Evolutionary conservation across 331 rosid genomes (phyloP).

Genomic region (Quercus phellos): DNA sequence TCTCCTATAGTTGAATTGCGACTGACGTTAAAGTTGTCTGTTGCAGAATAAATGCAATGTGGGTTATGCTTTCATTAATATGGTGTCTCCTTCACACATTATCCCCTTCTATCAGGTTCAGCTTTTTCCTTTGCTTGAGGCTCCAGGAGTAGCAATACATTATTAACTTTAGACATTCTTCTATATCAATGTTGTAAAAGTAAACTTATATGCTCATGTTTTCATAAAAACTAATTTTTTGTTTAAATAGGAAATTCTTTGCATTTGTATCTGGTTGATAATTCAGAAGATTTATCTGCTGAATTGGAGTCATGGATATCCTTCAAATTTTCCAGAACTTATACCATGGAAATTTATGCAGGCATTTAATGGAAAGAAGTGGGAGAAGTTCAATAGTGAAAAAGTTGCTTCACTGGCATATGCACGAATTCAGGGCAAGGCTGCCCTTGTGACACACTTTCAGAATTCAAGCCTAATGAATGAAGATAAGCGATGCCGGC

Average conservation of each 20-base stretch:
- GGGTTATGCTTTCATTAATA: slow-evolving; percentile 95
- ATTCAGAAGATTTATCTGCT: not conserved
- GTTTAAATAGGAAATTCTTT: not conserved
- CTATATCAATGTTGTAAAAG: not conserved
- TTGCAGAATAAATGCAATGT: slow-evolving; percentile 94
- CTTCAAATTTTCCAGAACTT: not conserved
- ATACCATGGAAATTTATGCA: slow-evolving; percentile 25
- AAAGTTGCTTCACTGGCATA: slow-evolving; percentile 90
- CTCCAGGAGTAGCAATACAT: slow-evolving; percentile 7
- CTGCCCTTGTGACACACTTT: slow-evolving; percentile 87
- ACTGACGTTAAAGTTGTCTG: slow-evolving; percentile 13
- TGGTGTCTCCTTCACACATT: slow-evolving; percentile 88
- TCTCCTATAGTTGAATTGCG: slow-evolving; percentile 3
- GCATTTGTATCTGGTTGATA: not conserved
- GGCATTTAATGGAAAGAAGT: slow-evolving; percentile 92
- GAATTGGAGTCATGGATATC: not conserved
- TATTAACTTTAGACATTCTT: not conserved
- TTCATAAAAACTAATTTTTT: not conserved
- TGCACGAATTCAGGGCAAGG: slow-evolving; percentile 92
- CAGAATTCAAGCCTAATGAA: slow-evolving; percentile 93
- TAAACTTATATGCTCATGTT: slow-evolving; percentile 7
- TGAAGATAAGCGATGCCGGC: slow-evolving; percentile 93
- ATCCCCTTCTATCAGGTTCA: slow-evolving; percentile 73
- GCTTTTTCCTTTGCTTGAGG: not conserved
- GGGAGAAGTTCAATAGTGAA: slow-evolving; percentile 95